Evolutionary conservation across 441 rosid species (phyloP).

Genomic region (Bruguiera hainesii): DNA sequence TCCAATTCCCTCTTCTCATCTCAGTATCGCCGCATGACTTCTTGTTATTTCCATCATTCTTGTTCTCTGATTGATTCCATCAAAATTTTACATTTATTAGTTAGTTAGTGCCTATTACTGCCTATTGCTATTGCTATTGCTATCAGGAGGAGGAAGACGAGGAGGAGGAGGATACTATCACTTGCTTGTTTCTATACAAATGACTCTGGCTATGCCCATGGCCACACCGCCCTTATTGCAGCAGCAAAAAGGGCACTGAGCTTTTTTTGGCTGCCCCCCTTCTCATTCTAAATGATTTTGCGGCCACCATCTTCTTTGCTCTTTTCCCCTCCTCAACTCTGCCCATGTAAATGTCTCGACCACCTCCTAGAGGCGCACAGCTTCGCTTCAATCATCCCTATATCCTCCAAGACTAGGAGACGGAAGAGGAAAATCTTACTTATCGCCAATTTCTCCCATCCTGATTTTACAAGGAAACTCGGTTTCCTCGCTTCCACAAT

Average conservation of each 20-base stretch:
- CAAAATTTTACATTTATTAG: no score
- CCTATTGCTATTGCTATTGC: no score
- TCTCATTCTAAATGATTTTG: slow-evolving; percentile 35
- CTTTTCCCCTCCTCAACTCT: slow-evolving; percentile 28
- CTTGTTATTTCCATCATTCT: no score
- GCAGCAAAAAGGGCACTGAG: slow-evolving; percentile 27
- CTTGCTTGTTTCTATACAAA: background rate
- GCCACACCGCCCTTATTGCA: no score
- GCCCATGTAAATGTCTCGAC: slow-evolving; percentile 38
- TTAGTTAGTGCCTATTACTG: no score
- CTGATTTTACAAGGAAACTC: slow-evolving; percentile 13
- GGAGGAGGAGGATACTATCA: no score
- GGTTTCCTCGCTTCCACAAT: slow-evolving; percentile 35
- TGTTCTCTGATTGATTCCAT: no score
- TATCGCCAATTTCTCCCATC: slow-evolving; percentile 6
- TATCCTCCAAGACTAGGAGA: slow-evolving; percentile 27
- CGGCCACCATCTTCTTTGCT: slow-evolving; percentile 45
- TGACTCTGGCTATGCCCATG: no score
- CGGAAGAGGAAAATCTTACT: slow-evolving; percentile 9
- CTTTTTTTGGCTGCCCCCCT: slow-evolving; percentile 8
- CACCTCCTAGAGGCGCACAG: slow-evolving; percentile 7
- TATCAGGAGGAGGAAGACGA: no score
- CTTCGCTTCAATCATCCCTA: slow-evolving; percentile 4
- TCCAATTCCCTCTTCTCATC: no score
- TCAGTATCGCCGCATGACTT: no score